A percentile compares a stretch with the other conserved stretches of the same genome.
Evolutionary conservation across 106 monocot genomes (phyloP).

Genomic region (Dendrobium nobile): DNA sequence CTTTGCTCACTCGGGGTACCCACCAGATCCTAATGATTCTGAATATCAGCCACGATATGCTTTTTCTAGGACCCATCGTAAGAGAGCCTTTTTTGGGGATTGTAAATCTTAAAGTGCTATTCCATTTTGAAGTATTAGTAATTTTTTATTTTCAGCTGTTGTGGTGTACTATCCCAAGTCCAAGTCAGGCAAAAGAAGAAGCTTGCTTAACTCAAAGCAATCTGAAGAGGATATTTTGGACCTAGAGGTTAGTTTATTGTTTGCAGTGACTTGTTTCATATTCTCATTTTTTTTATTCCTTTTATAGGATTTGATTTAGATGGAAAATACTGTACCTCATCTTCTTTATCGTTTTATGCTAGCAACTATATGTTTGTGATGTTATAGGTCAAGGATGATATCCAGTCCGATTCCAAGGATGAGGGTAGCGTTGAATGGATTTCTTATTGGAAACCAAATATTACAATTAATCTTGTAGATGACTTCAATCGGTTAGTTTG

Average conservation of each 20-base stretch:
- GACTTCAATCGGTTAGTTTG: slow-evolving; percentile 66
- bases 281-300: background rate
- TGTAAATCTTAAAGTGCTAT: slow-evolving; percentile 2
- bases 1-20: slow-evolving; percentile 86
- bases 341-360: background rate
- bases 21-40: slow-evolving; percentile 87
- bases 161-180: slow-evolving; percentile 71
- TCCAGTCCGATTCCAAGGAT: slow-evolving; percentile 33
- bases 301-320: background rate
- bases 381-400: slow-evolving; percentile 40
- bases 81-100: slow-evolving; percentile 10
- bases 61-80: slow-evolving; percentile 78
- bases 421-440: slow-evolving; percentile 71
- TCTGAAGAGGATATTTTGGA: slow-evolving; percentile 25
- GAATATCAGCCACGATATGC: slow-evolving; percentile 60
- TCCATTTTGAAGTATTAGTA: background rate
- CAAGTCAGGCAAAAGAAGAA: slow-evolving; percentile 68
- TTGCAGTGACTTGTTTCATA: background rate
- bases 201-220: slow-evolving; percentile 48
- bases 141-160: slow-evolving; percentile 51
- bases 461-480: slow-evolving; percentile 90
- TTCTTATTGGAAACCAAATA: slow-evolving; percentile 93
- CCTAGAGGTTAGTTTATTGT: slow-evolving; percentile 37
- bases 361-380: background rate
- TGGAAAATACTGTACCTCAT: background rate